phyloP scores from a whole-genome alignment of 345 rosid genomes.

The Eutrema japonicum region DNA sequence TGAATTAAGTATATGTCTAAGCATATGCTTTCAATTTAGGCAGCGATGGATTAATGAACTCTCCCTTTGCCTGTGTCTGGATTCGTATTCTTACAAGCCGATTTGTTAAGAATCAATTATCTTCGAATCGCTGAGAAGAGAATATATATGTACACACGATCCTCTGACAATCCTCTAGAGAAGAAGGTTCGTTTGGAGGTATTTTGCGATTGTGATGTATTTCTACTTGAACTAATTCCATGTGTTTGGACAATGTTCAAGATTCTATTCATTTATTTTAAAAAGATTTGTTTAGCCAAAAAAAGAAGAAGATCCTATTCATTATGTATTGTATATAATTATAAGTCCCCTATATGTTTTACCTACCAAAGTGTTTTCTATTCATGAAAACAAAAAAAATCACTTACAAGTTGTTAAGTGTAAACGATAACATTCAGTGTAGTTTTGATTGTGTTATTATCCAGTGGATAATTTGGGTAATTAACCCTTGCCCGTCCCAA shows the following conservation, averaged over 20 bases:
- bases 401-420: too few species aligned
- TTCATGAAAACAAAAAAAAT: too few species aligned
- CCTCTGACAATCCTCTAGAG: slow-evolving; percentile 19
- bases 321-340: neutral
- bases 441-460: too few species aligned
- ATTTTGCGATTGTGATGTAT: slow-evolving; percentile 38
- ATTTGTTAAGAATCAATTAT: slow-evolving; percentile 35
- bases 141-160: slow-evolving; percentile 33
- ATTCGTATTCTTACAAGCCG: slow-evolving; percentile 38
- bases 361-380: neutral
- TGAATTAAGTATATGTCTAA: slow-evolving; percentile 39
- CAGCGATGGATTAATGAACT: slow-evolving; percentile 32
- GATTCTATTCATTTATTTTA: slow-evolving; percentile 27
- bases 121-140: slow-evolving; percentile 33
- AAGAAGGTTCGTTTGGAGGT: slow-evolving; percentile 35
- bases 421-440: too few species aligned
- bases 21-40: slow-evolving; percentile 42
- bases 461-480: too few species aligned
- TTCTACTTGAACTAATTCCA: slow-evolving; percentile 45
- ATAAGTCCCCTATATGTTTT: slow-evolving; percentile 15
- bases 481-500: too few species aligned
- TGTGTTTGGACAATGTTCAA: slow-evolving; percentile 35
- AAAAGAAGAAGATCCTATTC: slow-evolving; percentile 26
- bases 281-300: too few species aligned
- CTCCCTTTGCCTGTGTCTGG: slow-evolving; percentile 24